Percentiles rank a stretch among this genome's conserved stretches.
phyloP scores from a whole-genome alignment of 768 basidiomycete species.

The Termitomyces eurrhizus region DNA sequence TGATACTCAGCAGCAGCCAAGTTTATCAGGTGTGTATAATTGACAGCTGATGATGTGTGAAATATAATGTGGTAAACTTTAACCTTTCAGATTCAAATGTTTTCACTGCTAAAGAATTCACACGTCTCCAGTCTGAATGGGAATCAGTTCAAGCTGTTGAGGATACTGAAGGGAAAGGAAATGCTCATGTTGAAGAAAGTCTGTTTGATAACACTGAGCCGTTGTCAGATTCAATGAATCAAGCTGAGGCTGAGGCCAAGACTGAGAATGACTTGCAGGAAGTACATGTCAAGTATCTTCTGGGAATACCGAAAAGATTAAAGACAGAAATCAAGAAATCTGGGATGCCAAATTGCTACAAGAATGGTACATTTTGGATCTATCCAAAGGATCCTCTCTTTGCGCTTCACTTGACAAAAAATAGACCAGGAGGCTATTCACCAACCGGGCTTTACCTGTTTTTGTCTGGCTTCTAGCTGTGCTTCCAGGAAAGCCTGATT shows the following conservation, averaged over 20 bases:
- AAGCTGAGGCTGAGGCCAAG: neutral
- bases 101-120: neutral
- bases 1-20: no score
- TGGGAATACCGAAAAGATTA: neutral
- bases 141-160: neutral
- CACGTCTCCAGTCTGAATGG: neutral
- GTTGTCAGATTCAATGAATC: neutral
- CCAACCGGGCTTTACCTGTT: neutral
- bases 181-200: constrained; percentile 2
- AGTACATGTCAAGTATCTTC: constrained; percentile 1
- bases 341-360: neutral
- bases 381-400: neutral
- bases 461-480: constrained; percentile 1
- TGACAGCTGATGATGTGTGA: no score
- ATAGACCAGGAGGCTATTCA: neutral
- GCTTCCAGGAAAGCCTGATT: neutral
- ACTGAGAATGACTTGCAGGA: neutral
- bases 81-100: neutral
- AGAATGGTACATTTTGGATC: neutral
- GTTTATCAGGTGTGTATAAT: no score
- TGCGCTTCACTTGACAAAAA: neutral
- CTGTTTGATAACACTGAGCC: neutral
- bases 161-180: neutral
- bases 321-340: neutral
- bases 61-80: no score